Evolutionary conservation across 768 basidiomycete species (phyloP).

Genomic region (Lyophyllum decastes): DNA sequence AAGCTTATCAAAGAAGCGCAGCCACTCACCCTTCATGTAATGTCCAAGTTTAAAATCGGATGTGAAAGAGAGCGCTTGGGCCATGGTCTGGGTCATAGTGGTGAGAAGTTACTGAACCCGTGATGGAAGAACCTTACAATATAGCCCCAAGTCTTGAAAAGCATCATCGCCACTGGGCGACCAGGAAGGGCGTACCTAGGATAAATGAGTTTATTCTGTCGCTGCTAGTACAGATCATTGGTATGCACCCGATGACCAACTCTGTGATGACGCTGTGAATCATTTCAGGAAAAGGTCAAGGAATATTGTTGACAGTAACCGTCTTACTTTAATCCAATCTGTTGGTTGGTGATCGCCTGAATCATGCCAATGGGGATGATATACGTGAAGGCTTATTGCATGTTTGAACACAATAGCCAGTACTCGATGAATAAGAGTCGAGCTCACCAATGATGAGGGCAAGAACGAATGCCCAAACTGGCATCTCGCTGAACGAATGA

Average conservation of each 20-base stretch:
- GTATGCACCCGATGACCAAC: slow-evolving; percentile 62
- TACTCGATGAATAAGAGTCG: slow-evolving; percentile 21
- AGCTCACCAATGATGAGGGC: slow-evolving; percentile 13
- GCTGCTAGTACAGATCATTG: slow-evolving; percentile 46
- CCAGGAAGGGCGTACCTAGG: slow-evolving; percentile 72
- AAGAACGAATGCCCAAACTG: slow-evolving; percentile 59
- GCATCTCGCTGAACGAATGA: slow-evolving; percentile 35
- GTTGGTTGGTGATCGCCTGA: slow-evolving; percentile 77
- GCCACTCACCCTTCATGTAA: slow-evolving; percentile 52
- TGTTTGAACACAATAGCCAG: neutral
- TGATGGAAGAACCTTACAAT: slow-evolving; percentile 26
- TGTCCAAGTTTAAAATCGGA: slow-evolving; percentile 81
- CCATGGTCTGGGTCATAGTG: slow-evolving; percentile 41
- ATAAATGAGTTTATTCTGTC: neutral
- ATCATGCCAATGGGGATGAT: slow-evolving; percentile 70
- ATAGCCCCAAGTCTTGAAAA: slow-evolving; percentile 77
- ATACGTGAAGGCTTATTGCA: slow-evolving; percentile 51
- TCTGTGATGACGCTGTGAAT: slow-evolving; percentile 74
- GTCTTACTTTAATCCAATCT: slow-evolving; percentile 57
- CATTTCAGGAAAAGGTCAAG: neutral
- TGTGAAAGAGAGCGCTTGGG: slow-evolving; percentile 63
- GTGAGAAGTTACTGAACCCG: neutral
- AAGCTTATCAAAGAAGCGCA: slow-evolving; percentile 50
- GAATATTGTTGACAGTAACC: neutral
- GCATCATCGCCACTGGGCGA: slow-evolving; percentile 77